Evolutionary conservation across 192 early-diverging fungal genomes (phyloP).

Genomic region (Rhizophagus prolifer): DNA sequence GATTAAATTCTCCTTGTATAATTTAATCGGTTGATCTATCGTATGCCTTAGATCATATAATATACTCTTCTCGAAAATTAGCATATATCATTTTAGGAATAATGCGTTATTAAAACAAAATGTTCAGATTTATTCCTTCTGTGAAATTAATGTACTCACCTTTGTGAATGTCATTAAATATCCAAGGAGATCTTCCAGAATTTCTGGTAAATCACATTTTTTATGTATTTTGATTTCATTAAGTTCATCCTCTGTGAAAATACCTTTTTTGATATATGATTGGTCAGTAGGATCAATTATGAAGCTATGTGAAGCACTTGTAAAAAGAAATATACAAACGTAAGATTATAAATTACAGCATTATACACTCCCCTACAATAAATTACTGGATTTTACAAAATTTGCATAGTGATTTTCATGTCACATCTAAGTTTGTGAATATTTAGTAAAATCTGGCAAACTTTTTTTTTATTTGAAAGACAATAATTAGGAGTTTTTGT

Average conservation of each 20-base stretch:
- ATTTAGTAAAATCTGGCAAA: background rate
- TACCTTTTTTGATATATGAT: constrained; percentile 2
- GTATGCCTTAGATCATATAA: background rate
- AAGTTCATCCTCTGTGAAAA: constrained; percentile 8
- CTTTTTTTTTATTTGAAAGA: too few species aligned
- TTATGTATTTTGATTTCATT: constrained; percentile 10
- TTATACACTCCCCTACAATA: too few species aligned
- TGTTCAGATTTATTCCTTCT: background rate
- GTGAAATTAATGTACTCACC: too few species aligned
- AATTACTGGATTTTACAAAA: too few species aligned
- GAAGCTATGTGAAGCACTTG: constrained; percentile 29
- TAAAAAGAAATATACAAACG: constrained; percentile 2
- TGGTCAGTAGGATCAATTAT: constrained; percentile 25
- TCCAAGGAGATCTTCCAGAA: constrained; percentile 13
- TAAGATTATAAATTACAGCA: background rate
- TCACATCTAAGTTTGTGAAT: too few species aligned
- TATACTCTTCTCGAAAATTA: background rate
- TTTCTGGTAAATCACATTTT: constrained; percentile 8
- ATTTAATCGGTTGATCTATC: constrained; percentile 9
- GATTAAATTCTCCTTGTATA: constrained; percentile 9
- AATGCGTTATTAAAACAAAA: background rate
- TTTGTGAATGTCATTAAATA: background rate
- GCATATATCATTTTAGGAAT: background rate
- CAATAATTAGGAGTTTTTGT: too few species aligned
- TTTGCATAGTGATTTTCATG: too few species aligned